Evolutionary conservation across 768 basidiomycete genomes (phyloP).

Genomic region (Pleurotus giganteus): DNA sequence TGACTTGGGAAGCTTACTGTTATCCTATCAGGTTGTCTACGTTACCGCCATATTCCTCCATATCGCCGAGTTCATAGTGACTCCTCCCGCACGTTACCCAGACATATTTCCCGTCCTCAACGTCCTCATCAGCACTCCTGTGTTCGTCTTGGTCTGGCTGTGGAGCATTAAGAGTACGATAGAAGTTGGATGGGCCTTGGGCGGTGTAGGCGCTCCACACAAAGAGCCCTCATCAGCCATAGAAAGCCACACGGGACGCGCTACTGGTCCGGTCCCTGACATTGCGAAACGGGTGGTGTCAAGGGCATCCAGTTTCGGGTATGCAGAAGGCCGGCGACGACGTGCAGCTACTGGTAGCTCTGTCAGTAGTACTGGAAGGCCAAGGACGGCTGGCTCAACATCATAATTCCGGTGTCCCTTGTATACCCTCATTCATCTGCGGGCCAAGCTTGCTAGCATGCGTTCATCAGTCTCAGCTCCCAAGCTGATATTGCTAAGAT

Average conservation of each 20-base stretch:
- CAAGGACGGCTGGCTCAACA: background rate
- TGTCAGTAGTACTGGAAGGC: conserved; percentile 3
- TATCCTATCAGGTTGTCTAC: conserved; percentile 48
- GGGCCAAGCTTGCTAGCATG: no score
- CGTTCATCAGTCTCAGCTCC: no score
- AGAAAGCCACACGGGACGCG: background rate
- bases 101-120: conserved; percentile 87
- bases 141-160: conserved; percentile 82
- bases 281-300: background rate
- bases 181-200: conserved; percentile 78
- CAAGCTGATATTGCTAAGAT: no score
- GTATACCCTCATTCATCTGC: no score
- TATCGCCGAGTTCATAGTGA: conserved; percentile 54
- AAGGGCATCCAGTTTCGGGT: background rate
- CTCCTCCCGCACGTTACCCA: conserved; percentile 75
- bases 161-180: conserved; percentile 86
- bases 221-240: background rate
- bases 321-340: background rate
- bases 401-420: background rate
- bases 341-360: background rate
- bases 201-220: conserved; percentile 38
- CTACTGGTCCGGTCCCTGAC: background rate
- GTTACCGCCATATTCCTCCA: conserved; percentile 54
- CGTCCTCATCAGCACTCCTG: conserved; percentile 73
- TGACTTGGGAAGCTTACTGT: conserved; percentile 20